These are phyloP conservation scores for Arabidopsis thaliana DNA, from an alignment of 345 rosid species.

Conservation along the genomic window TAIR10.1 NC_003070.9:24469501-24470000, in stretches of 20 bases:
- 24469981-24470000: slow-evolving; percentile 63
- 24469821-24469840: slow-evolving; percentile 68
- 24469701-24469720: slow-evolving; percentile 53
- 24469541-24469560: slow-evolving; percentile 14
- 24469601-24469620: slow-evolving; percentile 63
- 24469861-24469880: slow-evolving; percentile 59
- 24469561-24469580: slow-evolving; percentile 70
- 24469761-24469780: slow-evolving; percentile 69
- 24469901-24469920: slow-evolving; percentile 60
- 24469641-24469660: slow-evolving; percentile 42
- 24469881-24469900: slow-evolving; percentile 50
- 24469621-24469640: slow-evolving; percentile 44
- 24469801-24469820: slow-evolving; percentile 59
- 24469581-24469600: slow-evolving; percentile 59
- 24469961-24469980: slow-evolving; percentile 56
- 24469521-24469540: slow-evolving; percentile 62
- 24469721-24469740: slow-evolving; percentile 48
- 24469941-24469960: slow-evolving; percentile 44
- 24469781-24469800: slow-evolving; percentile 76
- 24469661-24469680: slow-evolving; percentile 51
- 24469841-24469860: slow-evolving; percentile 62
- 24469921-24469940: slow-evolving; percentile 61
- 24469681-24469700: slow-evolving; percentile 36
- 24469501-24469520: slow-evolving; percentile 51
- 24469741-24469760: slow-evolving; percentile 53